These are phyloP conservation scores for Tephrocybe sp. DNA, from an alignment of 768 basidiomycete species.

Conservation along the genomic window DNA sequence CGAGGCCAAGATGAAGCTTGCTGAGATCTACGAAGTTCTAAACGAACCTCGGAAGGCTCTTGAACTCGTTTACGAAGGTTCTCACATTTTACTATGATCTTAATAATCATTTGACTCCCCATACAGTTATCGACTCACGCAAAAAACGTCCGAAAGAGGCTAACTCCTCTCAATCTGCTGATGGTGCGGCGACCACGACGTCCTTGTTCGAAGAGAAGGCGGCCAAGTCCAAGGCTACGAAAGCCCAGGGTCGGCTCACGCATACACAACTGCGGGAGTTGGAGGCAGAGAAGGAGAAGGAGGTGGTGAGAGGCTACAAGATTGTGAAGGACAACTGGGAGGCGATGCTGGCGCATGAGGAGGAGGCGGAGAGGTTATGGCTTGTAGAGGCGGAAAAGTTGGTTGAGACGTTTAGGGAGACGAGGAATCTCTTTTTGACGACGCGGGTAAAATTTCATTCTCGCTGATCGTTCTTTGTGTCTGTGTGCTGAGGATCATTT, in stretches of 20 bases:
- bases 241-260: constrained; percentile 49
- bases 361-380: constrained; percentile 69
- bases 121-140: constrained; percentile 65
- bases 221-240: constrained; percentile 19
- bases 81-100: neutral
- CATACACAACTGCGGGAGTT: constrained; percentile 60
- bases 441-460: constrained; percentile 61
- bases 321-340: constrained; percentile 66
- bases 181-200: constrained; percentile 24
- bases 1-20: constrained; percentile 88
- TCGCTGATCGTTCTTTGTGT: no score
- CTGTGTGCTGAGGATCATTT: neutral
- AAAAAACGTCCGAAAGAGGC: constrained; percentile 40
- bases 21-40: constrained; percentile 85
- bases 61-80: constrained; percentile 83
- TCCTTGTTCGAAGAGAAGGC: constrained; percentile 67
- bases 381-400: constrained; percentile 82
- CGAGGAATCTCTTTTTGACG: constrained; percentile 78
- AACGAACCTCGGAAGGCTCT: constrained; percentile 81
- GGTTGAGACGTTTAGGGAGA: constrained; percentile 88
- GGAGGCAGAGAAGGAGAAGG: constrained; percentile 66
- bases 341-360: constrained; percentile 42
- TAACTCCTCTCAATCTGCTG: constrained; percentile 19
- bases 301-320: constrained; percentile 57
- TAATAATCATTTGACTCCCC: neutral